phyloP scores from a whole-genome alignment of 345 rosid genomes.

The Brassica carinata region DNA sequence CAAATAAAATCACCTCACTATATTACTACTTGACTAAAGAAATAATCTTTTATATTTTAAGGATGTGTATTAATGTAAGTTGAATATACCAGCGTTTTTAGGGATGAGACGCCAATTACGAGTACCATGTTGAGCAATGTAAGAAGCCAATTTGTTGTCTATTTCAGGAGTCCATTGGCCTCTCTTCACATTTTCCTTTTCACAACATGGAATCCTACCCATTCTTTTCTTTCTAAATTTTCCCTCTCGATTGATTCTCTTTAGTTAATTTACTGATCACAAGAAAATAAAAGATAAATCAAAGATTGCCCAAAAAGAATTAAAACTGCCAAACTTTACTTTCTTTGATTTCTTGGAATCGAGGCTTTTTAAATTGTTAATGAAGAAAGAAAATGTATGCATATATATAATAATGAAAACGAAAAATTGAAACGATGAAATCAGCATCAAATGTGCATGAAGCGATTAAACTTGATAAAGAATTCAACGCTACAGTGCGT shows the following conservation, averaged over 20 bases:
- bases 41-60: too few species aligned
- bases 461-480: conserved; percentile 54
- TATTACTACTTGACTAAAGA: not conserved
- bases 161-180: too few species aligned
- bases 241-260: conserved; percentile 8
- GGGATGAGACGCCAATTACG: conserved; percentile 97
- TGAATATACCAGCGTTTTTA: conserved; percentile 85
- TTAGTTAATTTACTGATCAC: conserved; percentile 22
- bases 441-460: conserved; percentile 81
- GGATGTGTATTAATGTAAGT: too few species aligned
- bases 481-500: conserved; percentile 93
- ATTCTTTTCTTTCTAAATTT: not conserved
- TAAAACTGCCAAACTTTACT: conserved; percentile 37
- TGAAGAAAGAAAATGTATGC: conserved; percentile 35
- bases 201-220: too few species aligned
- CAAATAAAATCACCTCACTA: not conserved
- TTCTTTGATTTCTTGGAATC: conserved; percentile 29
- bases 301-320: conserved; percentile 36
- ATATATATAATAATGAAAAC: conserved; percentile 17
- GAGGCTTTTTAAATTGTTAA: conserved; percentile 29
- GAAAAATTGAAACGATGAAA: not conserved
- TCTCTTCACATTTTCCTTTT: too few species aligned
- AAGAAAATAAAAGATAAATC: not conserved
- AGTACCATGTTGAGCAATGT: conserved; percentile 89
- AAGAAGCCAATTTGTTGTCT: conserved; percentile 74